Evolutionary conservation across 805 yeast species (phyloP).

Genomic region (Ogataea nakhonphanomensis): DNA sequence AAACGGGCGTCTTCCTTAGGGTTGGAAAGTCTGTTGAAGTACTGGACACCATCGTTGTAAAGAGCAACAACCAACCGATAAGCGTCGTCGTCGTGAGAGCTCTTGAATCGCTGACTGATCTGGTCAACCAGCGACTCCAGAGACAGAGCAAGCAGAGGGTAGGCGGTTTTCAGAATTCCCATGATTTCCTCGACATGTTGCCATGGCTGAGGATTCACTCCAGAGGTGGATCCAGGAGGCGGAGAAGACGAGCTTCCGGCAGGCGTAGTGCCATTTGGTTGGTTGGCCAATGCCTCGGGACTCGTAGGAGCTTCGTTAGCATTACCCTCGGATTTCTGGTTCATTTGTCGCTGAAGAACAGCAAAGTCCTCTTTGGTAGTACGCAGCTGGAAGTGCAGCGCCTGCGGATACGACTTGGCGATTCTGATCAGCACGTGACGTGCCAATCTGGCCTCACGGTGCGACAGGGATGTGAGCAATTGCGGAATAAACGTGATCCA

Average conservation of each 20-base stretch:
- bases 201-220: constrained; percentile 68
- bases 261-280: constrained; percentile 2
- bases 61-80: constrained; percentile 90
- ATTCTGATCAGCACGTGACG: constrained; percentile 84
- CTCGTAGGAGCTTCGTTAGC: constrained; percentile 4
- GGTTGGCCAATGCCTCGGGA: constrained; percentile 4
- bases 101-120: constrained; percentile 87
- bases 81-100: constrained; percentile 93
- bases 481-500: constrained; percentile 98
- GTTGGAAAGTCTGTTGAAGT: constrained; percentile 77
- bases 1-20: constrained; percentile 86
- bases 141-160: constrained; percentile 87
- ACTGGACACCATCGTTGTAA: constrained; percentile 89
- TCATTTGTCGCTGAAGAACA: constrained; percentile 70
- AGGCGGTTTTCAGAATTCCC: constrained; percentile 94
- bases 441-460: constrained; percentile 85
- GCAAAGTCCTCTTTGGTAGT: constrained; percentile 94
- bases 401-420: constrained; percentile 97
- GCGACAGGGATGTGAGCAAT: constrained; percentile 81
- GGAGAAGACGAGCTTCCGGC: constrained; percentile 6
- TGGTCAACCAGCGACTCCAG: constrained; percentile 95
- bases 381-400: constrained; percentile 90
- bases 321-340: constrained; percentile 19
- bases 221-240: background rate
- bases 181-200: constrained; percentile 88